Evolutionary conservation across 2,329 filamentous ascomycete genomes (phyloP), one percentile per base, ranked within the genome.

Genomic region (Ophiostoma quercus): DNA sequence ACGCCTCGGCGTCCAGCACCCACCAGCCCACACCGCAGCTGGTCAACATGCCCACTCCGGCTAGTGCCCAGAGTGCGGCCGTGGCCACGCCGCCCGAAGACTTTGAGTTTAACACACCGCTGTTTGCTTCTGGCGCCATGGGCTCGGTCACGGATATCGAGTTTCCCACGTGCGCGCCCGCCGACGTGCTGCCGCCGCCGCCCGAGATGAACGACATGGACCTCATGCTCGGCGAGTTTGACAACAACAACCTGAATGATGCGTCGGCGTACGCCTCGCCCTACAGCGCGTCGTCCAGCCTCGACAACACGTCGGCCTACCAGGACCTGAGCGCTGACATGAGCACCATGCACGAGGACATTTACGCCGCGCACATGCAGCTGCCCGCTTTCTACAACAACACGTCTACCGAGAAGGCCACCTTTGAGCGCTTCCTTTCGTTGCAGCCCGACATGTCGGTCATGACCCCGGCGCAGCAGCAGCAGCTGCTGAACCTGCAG

Each of bases 21-120:
- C 74, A 82, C 73, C 80, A 85, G 71, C 79, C 84, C 74, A 84
- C 87, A 73, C 88, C 89, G 47, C 82, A 84, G 73, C 84, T 89
- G 12, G 85, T 85, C 70, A 85, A 84, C 75, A 80, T 90, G 69
- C 85, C 85, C 1, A 88, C 88, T 39, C 90, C 90, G 12, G 86
- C 85, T 47, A 85, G 84, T 74, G 82, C 87, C 69, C 78, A 84
- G 76, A 84, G 83, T 70, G 83, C 85, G 67, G 79, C 81, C 25
- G 79, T 84, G 47, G 82, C 85, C 32, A 90, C 89, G 16, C 87
- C 87, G 57, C 84, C 84, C 29, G 82, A 85, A 70, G 84, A 88
- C 62, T 76, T 79, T 71, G 66, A 67, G 41, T 67, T 67, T 22
- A 51, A 51, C 41, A 54, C 41, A 43, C 41, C 43, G 34, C 54